phyloP scores from a whole-genome alignment of 441 rosid genomes.

The Populus hybrid region DNA sequence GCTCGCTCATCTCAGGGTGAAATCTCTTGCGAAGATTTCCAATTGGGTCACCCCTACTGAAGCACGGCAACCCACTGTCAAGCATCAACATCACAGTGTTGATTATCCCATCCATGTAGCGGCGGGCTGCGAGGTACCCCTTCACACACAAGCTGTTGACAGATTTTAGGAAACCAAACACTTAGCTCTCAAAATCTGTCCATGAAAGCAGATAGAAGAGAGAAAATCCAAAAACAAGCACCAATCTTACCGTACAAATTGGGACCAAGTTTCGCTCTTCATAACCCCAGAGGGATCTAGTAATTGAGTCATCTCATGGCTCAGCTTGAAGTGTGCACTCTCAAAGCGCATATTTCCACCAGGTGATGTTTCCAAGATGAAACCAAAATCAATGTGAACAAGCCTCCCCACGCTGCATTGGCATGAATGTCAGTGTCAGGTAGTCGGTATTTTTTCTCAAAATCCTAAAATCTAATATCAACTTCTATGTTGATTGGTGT shows the following conservation, averaged over 20 bases:
- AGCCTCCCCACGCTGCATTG: slow-evolving; percentile 78
- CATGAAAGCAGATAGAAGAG: not conserved
- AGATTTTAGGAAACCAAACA: slow-evolving; percentile 2
- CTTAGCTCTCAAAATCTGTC: not conserved
- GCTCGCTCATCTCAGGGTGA: slow-evolving; percentile 94
- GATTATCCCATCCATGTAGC: slow-evolving; percentile 94
- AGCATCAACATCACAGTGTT: slow-evolving; percentile 84
- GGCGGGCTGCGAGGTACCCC: slow-evolving; percentile 89
- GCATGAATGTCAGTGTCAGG: slow-evolving; percentile 12
- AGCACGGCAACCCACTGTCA: slow-evolving; percentile 95
- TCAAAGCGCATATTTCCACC: slow-evolving; percentile 98
- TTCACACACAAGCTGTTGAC: slow-evolving; percentile 78
- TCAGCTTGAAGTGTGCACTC: slow-evolving; percentile 97
- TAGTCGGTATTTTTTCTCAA: not conserved
- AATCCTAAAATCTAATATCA: slow-evolving; percentile 3
- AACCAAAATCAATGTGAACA: slow-evolving; percentile 96
- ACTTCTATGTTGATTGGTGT: not conserved
- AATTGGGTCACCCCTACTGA: slow-evolving; percentile 94
- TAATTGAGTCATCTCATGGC: slow-evolving; percentile 99
- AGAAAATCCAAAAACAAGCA: not conserved
- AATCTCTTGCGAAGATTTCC: slow-evolving; percentile 76
- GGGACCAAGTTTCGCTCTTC: slow-evolving; percentile 93
- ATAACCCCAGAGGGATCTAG: slow-evolving; percentile 91
- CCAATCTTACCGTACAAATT: slow-evolving; percentile 61
- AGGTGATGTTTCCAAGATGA: slow-evolving; percentile 93